phyloP scores from a whole-genome alignment of 2,329 filamentous ascomycete genomes.

The Tolypocladium tropicale region DNA sequence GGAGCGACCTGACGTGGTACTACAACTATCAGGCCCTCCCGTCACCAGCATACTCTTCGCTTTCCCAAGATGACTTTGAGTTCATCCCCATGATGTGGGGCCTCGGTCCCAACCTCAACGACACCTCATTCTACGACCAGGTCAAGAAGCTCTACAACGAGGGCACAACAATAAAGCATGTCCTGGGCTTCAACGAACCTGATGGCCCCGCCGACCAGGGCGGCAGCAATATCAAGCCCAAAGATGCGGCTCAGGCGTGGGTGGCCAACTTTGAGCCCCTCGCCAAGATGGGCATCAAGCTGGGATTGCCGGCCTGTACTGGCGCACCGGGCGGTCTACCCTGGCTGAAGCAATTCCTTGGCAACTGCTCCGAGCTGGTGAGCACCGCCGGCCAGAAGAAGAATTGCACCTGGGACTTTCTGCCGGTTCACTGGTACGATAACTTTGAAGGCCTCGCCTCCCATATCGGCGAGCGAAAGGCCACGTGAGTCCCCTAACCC shows the following conservation, averaged over 20 bases:
- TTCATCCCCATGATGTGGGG: constrained; percentile 82
- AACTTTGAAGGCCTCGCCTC: constrained; percentile 58
- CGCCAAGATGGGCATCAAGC: constrained; percentile 49
- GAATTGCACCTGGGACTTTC: constrained; percentile 53
- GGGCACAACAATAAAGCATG: constrained; percentile 51
- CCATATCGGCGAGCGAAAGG: constrained; percentile 45
- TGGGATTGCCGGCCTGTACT: constrained; percentile 63
- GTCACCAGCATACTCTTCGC: constrained; percentile 36
- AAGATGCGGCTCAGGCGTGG: constrained; percentile 57
- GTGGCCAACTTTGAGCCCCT: constrained; percentile 62
- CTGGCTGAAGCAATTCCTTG: constrained; percentile 60
- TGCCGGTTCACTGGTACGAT: constrained; percentile 60
- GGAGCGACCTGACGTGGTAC: constrained; percentile 65
- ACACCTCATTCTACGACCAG: constrained; percentile 49
- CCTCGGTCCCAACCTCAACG: constrained; percentile 32
- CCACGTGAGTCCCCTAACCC: constrained; percentile 17
- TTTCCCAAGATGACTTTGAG: constrained; percentile 47
- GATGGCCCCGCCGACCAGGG: constrained; percentile 46
- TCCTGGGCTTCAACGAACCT: constrained; percentile 74
- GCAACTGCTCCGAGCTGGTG: constrained; percentile 50
- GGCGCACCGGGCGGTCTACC: constrained; percentile 47
- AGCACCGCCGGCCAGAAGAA: constrained; percentile 25
- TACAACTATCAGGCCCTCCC: constrained; percentile 64
- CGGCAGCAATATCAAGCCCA: constrained; percentile 51
- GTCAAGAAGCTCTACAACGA: constrained; percentile 43